Percentiles rank a stretch among this genome's conserved stretches.
phyloP scores from a whole-genome alignment of 139 green algal species.

The Micromonas commoda region DNA sequence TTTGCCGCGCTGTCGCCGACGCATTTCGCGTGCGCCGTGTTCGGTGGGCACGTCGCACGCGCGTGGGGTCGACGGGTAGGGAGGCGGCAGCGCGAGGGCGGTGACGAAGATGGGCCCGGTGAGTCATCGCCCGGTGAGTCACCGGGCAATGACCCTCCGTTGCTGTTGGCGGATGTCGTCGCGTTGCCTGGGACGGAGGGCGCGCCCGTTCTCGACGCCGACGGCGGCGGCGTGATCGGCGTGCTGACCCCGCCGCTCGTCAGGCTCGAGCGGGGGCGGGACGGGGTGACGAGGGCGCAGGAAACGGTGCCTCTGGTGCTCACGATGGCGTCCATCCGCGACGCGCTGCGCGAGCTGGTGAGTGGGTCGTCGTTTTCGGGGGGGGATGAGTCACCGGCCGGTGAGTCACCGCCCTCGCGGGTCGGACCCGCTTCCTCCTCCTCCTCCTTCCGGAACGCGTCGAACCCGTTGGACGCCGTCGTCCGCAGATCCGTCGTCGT shows the following conservation, averaged over 20 bases:
- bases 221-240: not conserved
- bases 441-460: too few species aligned
- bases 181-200: conserved; percentile 11
- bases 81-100: too few species aligned
- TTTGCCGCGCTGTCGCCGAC: not conserved
- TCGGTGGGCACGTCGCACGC: not conserved
- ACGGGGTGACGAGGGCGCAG: not conserved
- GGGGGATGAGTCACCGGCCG: too few species aligned
- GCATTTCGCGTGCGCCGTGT: not conserved
- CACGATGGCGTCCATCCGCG: not conserved
- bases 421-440: too few species aligned
- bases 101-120: too few species aligned
- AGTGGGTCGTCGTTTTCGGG: too few species aligned
- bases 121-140: too few species aligned
- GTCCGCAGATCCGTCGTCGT: not conserved
- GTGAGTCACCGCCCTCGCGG: too few species aligned
- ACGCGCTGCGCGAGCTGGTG: too few species aligned
- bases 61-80: not conserved
- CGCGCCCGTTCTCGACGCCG: not conserved
- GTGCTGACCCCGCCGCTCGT: conserved; percentile 14
- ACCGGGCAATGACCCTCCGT: too few species aligned
- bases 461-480: not conserved
- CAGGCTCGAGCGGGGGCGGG: too few species aligned
- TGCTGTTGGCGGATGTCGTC: conserved; percentile 1
- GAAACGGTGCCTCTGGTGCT: conserved; percentile 13